Conservation (phyloP, 768 basidiomycete species). For the Russula ochroleuca region DNA sequence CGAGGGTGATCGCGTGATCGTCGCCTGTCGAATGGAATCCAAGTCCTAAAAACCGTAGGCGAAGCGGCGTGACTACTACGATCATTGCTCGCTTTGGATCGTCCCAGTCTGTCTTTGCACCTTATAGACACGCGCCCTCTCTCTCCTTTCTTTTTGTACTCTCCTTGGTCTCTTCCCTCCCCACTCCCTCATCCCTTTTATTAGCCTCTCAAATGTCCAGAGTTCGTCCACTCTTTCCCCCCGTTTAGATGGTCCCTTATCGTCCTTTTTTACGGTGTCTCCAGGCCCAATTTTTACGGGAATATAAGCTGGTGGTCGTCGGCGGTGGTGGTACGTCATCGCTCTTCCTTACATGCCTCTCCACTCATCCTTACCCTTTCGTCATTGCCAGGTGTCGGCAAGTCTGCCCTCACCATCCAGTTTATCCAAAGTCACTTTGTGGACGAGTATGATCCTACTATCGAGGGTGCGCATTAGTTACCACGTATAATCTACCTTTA, state of each 20-base stretch:
- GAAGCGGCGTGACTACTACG: not conserved
- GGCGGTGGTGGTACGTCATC: conserved; percentile 82
- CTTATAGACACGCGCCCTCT: not conserved
- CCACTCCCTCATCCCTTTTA: not conserved
- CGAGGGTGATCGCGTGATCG: not conserved
- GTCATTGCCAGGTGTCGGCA: conserved; percentile 52
- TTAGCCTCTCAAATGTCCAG: conserved; percentile 34
- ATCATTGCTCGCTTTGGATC: not conserved
- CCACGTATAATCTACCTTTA: not conserved
- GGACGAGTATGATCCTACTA: conserved; percentile 92
- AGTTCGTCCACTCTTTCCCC: conserved; percentile 28
- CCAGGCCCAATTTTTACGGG: conserved; percentile 85
- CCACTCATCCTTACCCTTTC: not conserved
- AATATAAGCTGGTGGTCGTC: conserved; percentile 98
- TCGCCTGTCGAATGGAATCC: conserved; percentile 1
- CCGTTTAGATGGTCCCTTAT: not conserved
- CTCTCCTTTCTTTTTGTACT: not conserved
- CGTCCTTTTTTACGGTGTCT: not conserved
- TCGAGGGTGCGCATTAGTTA: conserved; percentile 58
- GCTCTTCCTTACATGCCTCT: not conserved
- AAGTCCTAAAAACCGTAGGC: not conserved
- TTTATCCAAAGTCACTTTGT: conserved; percentile 97
- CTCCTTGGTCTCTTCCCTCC: not conserved
- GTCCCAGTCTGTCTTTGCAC: not conserved
- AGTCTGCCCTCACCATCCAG: conserved; percentile 95